Evolutionary conservation across 2,329 filamentous ascomycete genomes (phyloP).

Genomic region (Alternaria angustiovoidea): DNA sequence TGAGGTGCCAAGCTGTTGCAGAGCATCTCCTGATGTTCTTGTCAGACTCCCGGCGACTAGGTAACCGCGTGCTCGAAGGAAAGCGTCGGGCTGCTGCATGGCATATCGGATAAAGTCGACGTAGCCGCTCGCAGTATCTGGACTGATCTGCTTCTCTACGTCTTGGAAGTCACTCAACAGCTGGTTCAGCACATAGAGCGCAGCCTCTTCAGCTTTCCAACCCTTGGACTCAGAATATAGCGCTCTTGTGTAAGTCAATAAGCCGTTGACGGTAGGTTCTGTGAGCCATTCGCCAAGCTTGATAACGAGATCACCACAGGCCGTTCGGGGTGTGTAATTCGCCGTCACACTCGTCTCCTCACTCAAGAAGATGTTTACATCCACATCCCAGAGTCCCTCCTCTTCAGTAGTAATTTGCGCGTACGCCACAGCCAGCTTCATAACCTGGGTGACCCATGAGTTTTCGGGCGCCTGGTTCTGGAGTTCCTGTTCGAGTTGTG

Average conservation of each 20-base stretch:
- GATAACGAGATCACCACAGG: slow-evolving; percentile 89
- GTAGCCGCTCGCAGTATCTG: slow-evolving; percentile 75
- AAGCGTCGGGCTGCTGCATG: slow-evolving; percentile 73
- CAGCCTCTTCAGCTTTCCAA: slow-evolving; percentile 78
- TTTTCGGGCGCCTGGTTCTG: slow-evolving; percentile 61
- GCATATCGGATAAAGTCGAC: slow-evolving; percentile 82
- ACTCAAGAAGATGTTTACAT: slow-evolving; percentile 92
- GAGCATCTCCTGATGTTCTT: slow-evolving; percentile 68
- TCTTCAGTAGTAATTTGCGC: slow-evolving; percentile 92
- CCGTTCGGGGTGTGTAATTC: slow-evolving; percentile 94
- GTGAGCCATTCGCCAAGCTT: slow-evolving; percentile 92
- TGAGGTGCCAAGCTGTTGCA: slow-evolving; percentile 63
- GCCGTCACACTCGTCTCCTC: slow-evolving; percentile 95
- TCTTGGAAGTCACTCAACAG: slow-evolving; percentile 85
- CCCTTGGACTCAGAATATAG: slow-evolving; percentile 68
- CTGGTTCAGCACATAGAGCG: slow-evolving; percentile 85
- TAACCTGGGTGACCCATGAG: slow-evolving; percentile 86
- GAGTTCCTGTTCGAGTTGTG: slow-evolving; percentile 85
- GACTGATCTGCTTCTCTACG: slow-evolving; percentile 73
- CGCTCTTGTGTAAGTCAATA: slow-evolving; percentile 77
- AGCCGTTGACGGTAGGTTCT: slow-evolving; percentile 76
- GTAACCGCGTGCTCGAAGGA: slow-evolving; percentile 86
- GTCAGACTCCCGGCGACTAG: slow-evolving; percentile 83
- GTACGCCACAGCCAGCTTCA: slow-evolving; percentile 85
- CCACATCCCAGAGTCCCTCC: slow-evolving; percentile 94